A percentile compares a stretch with the other conserved stretches of the same genome.
Conservation (phyloP, 495 filamentous ascomycete species). For the Ascodesmis nigricans region DNA sequence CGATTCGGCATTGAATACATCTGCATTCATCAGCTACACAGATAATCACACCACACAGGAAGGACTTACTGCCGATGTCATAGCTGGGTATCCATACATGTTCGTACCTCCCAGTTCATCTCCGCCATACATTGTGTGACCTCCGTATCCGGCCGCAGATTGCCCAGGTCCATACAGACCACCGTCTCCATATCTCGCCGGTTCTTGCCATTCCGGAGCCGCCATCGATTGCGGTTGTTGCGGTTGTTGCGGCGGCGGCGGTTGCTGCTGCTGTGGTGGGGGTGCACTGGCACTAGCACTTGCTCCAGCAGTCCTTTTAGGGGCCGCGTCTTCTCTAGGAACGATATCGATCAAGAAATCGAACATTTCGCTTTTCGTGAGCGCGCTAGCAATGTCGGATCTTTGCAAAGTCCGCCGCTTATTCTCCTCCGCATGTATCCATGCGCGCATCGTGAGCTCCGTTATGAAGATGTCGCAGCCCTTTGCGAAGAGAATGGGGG, state of each 20-base stretch:
- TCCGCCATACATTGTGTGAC: conserved; percentile 54
- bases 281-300: conserved; percentile 26
- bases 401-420: conserved; percentile 88
- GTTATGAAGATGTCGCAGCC: conserved; percentile 99
- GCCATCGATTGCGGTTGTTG: conserved; percentile 17
- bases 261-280: conserved; percentile 18
- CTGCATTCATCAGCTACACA: conserved; percentile 25
- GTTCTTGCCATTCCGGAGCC: conserved; percentile 48
- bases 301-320: conserved; percentile 49
- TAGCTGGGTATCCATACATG: conserved; percentile 65
- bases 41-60: too few species aligned
- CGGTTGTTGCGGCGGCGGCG: conserved; percentile 14
- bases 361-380: conserved; percentile 98
- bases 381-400: conserved; percentile 83
- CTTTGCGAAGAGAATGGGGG: conserved; percentile 93
- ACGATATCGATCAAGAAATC: conserved; percentile 99
- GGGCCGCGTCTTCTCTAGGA: conserved; percentile 73
- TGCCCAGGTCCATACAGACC: conserved; percentile 49
- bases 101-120: too few species aligned
- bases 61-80: too few species aligned
- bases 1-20: conserved; percentile 37
- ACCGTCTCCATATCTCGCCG: conserved; percentile 56
- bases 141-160: conserved; percentile 28
- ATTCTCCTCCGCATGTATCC: conserved; percentile 98
- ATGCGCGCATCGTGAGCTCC: conserved; percentile 97